Evolutionary conservation across 1,284 basidiomycete genomes (phyloP).

Genomic region (Retiboletus fuscus): DNA sequence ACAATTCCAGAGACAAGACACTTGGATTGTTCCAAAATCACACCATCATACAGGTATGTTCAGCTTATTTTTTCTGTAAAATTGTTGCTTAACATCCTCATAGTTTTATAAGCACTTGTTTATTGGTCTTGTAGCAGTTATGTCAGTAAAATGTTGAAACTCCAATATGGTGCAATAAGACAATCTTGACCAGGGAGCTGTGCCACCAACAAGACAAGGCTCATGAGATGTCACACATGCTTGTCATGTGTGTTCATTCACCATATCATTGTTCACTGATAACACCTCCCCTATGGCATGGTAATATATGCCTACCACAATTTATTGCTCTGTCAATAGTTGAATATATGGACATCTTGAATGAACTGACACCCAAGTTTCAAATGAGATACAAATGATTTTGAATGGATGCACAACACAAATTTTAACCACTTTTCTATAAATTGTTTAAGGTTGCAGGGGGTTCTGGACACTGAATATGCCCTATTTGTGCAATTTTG

Average conservation of each 20-base stretch:
- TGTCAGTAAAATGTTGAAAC: too few relatives aligned
- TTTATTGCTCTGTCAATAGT: not conserved
- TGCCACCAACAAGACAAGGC: too few relatives aligned
- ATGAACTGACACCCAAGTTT: not conserved
- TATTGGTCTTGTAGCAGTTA: not conserved
- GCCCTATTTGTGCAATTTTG: too few relatives aligned
- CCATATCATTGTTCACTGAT: not conserved
- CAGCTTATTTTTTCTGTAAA: not conserved
- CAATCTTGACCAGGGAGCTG: too few relatives aligned
- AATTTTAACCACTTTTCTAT: too few relatives aligned
- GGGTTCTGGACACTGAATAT: too few relatives aligned
- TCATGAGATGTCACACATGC: not conserved
- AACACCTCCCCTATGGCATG: not conserved
- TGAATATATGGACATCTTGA: not conserved
- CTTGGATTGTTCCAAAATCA: conserved; percentile 5
- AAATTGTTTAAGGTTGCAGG: too few relatives aligned
- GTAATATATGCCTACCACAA: not conserved
- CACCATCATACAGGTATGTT: not conserved
- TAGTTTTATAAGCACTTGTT: conserved; percentile 22
- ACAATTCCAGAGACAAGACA: conserved; percentile 1
- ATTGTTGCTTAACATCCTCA: not conserved
- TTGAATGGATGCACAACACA: too few relatives aligned
- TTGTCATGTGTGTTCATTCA: not conserved
- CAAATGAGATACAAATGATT: too few relatives aligned
- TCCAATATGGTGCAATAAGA: too few relatives aligned